Percentiles rank a stretch among this genome's conserved stretches.
Conservation (phyloP, 495 filamentous ascomycete genomes). For the Cercophora newfieldiana region DNA sequence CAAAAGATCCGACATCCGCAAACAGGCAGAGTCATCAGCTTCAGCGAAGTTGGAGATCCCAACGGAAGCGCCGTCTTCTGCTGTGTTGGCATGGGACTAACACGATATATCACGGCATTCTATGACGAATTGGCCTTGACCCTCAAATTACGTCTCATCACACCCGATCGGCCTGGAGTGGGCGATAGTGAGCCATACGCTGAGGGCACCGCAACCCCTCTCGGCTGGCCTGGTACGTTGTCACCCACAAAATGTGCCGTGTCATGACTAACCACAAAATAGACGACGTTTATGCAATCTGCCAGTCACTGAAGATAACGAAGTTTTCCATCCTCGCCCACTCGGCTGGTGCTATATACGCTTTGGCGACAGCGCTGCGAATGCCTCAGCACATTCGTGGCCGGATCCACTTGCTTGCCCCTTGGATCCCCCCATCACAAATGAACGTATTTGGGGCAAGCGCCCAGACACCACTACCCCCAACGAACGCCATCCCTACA, state of each 20-base stretch:
- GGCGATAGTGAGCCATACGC: conserved; percentile 85
- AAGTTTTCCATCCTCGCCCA: conserved; percentile 99
- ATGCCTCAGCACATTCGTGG: conserved; percentile 96
- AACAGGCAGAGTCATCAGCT: conserved; percentile 85
- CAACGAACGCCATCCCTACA: conserved; percentile 82
- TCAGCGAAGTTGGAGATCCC: conserved; percentile 94
- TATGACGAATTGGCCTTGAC: conserved; percentile 94
- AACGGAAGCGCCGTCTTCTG: conserved; percentile 91
- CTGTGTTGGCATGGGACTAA: conserved; percentile 97
- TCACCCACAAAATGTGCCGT: conserved; percentile 24
- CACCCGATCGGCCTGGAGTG: conserved; percentile 89
- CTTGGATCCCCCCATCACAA: conserved; percentile 98
- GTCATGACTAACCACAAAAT: conserved; percentile 19
- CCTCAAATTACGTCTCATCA: conserved; percentile 86
- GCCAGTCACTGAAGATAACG: conserved; percentile 85
- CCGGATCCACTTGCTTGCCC: conserved; percentile 90
- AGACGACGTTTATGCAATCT: conserved; percentile 96
- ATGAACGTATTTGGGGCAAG: conserved; percentile 75
- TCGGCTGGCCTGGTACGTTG: conserved; percentile 87
- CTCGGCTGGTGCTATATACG: conserved; percentile 96
- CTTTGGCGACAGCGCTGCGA: conserved; percentile 89
- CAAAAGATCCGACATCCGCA: conserved; percentile 84
- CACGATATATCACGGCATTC: conserved; percentile 93
- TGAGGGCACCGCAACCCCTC: conserved; percentile 77
- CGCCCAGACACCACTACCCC: conserved; percentile 65